Conservation (phyloP, 805 yeast species). For the Blastobotrys robertii region DNA sequence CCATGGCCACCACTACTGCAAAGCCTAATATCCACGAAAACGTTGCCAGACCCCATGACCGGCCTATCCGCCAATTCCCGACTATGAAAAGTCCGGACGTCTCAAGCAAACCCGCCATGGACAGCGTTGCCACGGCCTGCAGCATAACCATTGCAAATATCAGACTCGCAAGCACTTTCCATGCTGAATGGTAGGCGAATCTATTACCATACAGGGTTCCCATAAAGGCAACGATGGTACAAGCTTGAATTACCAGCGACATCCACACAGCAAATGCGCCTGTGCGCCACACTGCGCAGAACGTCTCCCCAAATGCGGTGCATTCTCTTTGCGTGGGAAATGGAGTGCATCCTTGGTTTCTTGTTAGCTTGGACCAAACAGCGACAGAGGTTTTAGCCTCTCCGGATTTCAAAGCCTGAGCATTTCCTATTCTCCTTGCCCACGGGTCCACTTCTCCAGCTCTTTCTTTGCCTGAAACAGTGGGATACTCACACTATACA, state of each 20-base stretch:
- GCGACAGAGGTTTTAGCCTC: too few species aligned
- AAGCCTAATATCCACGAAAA: conserved; percentile 12
- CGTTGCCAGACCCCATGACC: neutral
- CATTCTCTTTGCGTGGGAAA: conserved; percentile 18
- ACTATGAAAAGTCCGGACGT: conserved; percentile 6
- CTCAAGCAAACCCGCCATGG: conserved; percentile 11
- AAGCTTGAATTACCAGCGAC: conserved; percentile 18
- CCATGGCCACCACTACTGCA: conserved; percentile 13
- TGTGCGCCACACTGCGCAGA: conserved; percentile 25
- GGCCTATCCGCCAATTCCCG: too few species aligned
- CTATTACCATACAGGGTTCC: neutral
- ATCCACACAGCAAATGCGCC: conserved; percentile 20
- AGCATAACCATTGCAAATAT: neutral
- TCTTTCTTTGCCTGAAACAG: too few species aligned
- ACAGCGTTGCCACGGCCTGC: conserved; percentile 4
- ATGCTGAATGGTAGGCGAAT: too few species aligned
- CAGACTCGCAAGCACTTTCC: conserved; percentile 1
- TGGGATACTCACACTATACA: conserved; percentile 4
- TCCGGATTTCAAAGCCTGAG: too few species aligned
- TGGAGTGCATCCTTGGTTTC: conserved; percentile 6
- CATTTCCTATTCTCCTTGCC: too few species aligned
- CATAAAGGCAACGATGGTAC: conserved; percentile 16
- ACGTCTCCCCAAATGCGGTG: conserved; percentile 12
- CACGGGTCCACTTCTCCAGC: too few species aligned
- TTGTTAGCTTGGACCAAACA: neutral